A percentile compares a stretch with the other conserved stretches of the same genome.
Conservation (phyloP, 352 stramenopile genomes). For the Plasmopara viticola region DNA sequence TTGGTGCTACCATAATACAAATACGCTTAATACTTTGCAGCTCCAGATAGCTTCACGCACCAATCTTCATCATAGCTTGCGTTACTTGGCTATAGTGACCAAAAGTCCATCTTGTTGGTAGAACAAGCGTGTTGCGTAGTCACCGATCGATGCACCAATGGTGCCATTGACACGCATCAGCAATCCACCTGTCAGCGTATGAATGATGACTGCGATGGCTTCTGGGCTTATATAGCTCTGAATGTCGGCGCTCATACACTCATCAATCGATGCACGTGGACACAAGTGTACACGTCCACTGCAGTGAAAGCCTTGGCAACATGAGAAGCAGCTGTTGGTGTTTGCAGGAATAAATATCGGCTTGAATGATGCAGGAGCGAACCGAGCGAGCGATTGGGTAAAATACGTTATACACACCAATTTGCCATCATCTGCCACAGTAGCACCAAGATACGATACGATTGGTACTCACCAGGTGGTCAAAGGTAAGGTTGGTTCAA, state of each 20-base stretch:
- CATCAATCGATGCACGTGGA: conserved; percentile 34
- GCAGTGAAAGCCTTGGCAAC: conserved; percentile 60
- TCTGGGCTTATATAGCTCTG: conserved; percentile 66
- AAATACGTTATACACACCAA: conserved; percentile 74
- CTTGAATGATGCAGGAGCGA: conserved; percentile 51
- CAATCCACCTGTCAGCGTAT: conserved; percentile 57
- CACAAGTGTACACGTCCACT: conserved; percentile 50
- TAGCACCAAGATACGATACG: neutral
- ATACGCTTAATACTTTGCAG: too few species aligned
- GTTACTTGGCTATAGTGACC: conserved; percentile 55
- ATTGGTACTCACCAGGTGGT: neutral
- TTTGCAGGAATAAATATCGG: conserved; percentile 71
- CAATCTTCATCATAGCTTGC: too few species aligned
- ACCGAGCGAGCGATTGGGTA: conserved; percentile 48
- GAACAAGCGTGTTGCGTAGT: conserved; percentile 52
- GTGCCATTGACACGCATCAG: conserved; percentile 80
- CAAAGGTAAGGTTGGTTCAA: neutral
- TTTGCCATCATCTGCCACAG: conserved; percentile 27
- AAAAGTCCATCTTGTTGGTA: conserved; percentile 73
- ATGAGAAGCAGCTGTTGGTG: conserved; percentile 64
- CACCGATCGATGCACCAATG: conserved; percentile 59
- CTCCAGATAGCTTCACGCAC: too few species aligned
- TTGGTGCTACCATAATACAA: too few species aligned
- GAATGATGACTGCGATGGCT: conserved; percentile 70
- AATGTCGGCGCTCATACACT: conserved; percentile 68